Base-by-base conservation (phyloP, 257 asterid genomes). In the Asclepias syriaca region DNA sequence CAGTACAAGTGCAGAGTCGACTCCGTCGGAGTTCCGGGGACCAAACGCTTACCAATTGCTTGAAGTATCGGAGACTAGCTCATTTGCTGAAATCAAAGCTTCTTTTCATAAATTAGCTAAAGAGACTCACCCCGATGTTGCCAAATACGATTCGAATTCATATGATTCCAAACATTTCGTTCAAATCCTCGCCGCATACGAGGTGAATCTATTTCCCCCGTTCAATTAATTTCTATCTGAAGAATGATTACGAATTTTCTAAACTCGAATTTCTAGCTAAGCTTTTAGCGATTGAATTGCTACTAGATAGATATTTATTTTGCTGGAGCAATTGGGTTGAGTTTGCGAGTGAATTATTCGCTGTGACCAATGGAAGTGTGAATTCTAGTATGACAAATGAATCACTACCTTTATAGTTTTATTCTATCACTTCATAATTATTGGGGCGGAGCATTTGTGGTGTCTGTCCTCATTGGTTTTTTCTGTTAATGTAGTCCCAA, bases 121-220 rank as follows among this genome's bases (percentile, higher is more conserved):
- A 87, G 93, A 85, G 79, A 94, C 96, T 68, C 98, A 94, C 68
- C 98, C 96, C 13, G 98, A 89, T 75, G 82, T 88, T n/a, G 88
- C 84, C 61, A 86, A 75, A 45, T 79, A 88, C 22, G 80, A 71
- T 39, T 59, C 58, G 48, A 64, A 75, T 75, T 80, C 87, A 53
- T 76, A 84, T 34, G 83, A 86, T 74, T 84, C 96, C 19, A 78
- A 78, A 58, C 88, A 74, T 71, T 94, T 94, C 80, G 21, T 89
- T 69, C 88, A 84, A 80, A 87, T 94, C 39, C 95, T 91, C 69
- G 97, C 97, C 53, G 96, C 97, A 69, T 94, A 89, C 70, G 96
- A 94, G 98, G 98, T 94, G 48, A 71, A 73, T 53, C 63, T 18
- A 50, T 40, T 70, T 37, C 57, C 3, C 48, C 48, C 48, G 11